These are phyloP conservation scores for Lathyrus oleraceus DNA, from an alignment of 306 rosid species.

Conservation along the genomic window DNA sequence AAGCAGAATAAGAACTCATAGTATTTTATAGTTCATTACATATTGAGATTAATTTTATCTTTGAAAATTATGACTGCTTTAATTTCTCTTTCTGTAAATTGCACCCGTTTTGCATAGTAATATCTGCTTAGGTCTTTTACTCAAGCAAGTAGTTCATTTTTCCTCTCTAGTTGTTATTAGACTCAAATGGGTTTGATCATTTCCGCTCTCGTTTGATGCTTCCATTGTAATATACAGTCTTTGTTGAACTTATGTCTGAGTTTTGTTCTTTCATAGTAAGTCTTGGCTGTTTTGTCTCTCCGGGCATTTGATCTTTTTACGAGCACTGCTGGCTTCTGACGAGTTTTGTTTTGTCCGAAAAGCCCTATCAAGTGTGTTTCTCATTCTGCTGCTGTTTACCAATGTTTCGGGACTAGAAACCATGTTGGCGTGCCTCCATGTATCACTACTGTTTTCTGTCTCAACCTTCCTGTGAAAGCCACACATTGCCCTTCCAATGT, in stretches of 20 bases:
- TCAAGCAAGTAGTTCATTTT: background rate
- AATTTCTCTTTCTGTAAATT: background rate
- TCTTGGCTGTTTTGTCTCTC: background rate
- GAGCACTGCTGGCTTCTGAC: background rate
- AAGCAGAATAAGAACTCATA: background rate
- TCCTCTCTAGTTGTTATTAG: background rate
- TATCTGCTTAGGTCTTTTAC: background rate
- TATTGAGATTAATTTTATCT: background rate
- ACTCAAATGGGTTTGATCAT: background rate
- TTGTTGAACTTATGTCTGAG: background rate
- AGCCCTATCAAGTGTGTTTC: background rate
- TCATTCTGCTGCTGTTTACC: background rate
- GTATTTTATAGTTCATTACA: background rate
- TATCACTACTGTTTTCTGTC: background rate
- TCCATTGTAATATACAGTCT: background rate
- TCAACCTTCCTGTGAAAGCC: constrained; percentile 10
- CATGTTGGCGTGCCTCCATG: background rate
- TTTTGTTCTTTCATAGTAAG: background rate
- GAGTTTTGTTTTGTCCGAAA: background rate
- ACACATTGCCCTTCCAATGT: background rate
- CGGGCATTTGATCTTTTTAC: background rate
- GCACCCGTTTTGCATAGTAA: background rate
- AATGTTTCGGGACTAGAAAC: background rate
- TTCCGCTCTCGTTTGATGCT: background rate
- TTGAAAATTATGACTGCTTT: background rate